Conservation (phyloP, 1,284 basidiomycete species). For the Moesziomyces aphidis region DNA sequence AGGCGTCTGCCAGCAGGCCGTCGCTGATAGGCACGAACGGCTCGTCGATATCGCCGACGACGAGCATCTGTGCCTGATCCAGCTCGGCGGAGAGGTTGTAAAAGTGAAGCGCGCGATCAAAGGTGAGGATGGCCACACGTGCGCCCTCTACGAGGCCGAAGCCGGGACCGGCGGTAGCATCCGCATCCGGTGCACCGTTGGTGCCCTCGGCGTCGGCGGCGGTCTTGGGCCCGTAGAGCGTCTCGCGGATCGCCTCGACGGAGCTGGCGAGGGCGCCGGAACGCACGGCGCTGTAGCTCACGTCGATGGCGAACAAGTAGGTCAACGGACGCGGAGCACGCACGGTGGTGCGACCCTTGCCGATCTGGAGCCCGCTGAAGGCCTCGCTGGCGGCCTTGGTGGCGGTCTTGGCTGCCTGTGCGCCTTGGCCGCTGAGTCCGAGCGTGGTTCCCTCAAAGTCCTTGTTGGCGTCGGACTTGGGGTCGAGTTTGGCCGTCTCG, state of each 20-base stretch:
- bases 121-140: slow-evolving; percentile 79
- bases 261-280: slow-evolving; percentile 81
- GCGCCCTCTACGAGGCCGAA: slow-evolving; percentile 66
- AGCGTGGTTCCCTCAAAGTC: slow-evolving; percentile 61
- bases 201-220: slow-evolving; percentile 27
- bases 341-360: slow-evolving; percentile 63
- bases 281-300: slow-evolving; percentile 78
- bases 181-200: slow-evolving; percentile 40
- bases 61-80: slow-evolving; percentile 77
- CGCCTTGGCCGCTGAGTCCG: slow-evolving; percentile 56
- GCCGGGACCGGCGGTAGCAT: slow-evolving; percentile 42
- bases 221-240: slow-evolving; percentile 73
- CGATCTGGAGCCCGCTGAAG: slow-evolving; percentile 54
- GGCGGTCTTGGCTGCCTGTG: slow-evolving; percentile 61
- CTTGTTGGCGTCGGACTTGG: slow-evolving; percentile 41
- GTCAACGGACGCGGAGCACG: slow-evolving; percentile 73
- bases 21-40: slow-evolving; percentile 84
- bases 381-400: slow-evolving; percentile 64
- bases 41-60: slow-evolving; percentile 89
- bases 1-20: slow-evolving; percentile 84
- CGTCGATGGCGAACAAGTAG: slow-evolving; percentile 90
- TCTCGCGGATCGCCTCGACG: slow-evolving; percentile 76
- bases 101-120: slow-evolving; percentile 86
- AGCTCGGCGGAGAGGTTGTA: slow-evolving; percentile 84
- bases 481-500: slow-evolving; percentile 56